These are phyloP conservation scores for Claviceps maximensis DNA, from an alignment of 2,329 filamentous ascomycete species.

Conservation along the genomic window DNA sequence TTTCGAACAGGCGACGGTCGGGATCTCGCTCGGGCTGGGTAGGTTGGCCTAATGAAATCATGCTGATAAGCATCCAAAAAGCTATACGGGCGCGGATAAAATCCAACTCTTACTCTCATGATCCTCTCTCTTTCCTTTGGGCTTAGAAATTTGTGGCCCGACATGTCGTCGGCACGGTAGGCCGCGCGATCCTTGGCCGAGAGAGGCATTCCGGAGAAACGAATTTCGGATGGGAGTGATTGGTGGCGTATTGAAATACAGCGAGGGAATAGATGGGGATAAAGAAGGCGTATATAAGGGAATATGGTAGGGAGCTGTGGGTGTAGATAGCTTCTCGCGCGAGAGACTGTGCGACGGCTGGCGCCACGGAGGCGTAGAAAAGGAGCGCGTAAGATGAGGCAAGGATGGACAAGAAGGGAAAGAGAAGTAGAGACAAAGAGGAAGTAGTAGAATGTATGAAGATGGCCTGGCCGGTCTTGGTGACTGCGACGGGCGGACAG, in stretches of 20 bases:
- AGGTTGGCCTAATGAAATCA: slow-evolving; percentile 22
- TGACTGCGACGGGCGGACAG: slow-evolving; percentile 9
- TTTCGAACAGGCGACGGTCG: slow-evolving; percentile 12
- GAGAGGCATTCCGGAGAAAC: slow-evolving; percentile 19
- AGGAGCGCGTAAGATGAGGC: background rate
- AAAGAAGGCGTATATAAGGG: background rate
- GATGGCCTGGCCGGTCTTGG: background rate
- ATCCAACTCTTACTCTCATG: slow-evolving; percentile 17
- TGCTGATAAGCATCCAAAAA: slow-evolving; percentile 3
- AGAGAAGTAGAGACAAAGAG: background rate
- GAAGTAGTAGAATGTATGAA: background rate
- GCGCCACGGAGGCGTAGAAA: background rate
- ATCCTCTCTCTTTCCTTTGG: slow-evolving; percentile 25
- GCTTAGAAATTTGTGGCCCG: slow-evolving; percentile 20
- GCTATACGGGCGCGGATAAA: background rate
- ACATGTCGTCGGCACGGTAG: slow-evolving; percentile 27
- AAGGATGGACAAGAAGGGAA: background rate
- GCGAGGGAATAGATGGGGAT: background rate
- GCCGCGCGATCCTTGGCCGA: slow-evolving; percentile 22
- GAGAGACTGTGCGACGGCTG: background rate
- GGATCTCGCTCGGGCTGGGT: slow-evolving; percentile 21
- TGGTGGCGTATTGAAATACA: background rate
- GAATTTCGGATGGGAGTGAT: too few relatives aligned
- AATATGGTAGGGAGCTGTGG: background rate
- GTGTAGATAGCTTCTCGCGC: background rate